phyloP scores from a whole-genome alignment of 257 asterid species.

The Mentha longifolia region DNA sequence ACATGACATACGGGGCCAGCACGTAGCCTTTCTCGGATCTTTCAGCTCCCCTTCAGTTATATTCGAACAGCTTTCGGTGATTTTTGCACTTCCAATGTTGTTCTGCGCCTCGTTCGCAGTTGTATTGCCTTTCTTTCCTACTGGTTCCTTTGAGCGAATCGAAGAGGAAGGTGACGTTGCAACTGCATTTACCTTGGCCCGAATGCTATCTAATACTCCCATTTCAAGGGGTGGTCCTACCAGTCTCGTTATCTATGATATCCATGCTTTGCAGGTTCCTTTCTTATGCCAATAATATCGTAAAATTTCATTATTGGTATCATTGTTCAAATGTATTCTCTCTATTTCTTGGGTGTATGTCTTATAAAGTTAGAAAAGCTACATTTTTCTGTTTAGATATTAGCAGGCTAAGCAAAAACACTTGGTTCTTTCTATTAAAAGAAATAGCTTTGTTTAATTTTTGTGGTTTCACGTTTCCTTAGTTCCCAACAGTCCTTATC shows the following conservation, averaged over 20 bases:
- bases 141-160: constrained; percentile 88
- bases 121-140: constrained; percentile 91
- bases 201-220: constrained; percentile 87
- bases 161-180: constrained; percentile 99
- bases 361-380: neutral
- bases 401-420: neutral
- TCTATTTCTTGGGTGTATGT: neutral
- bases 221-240: constrained; percentile 96
- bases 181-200: constrained; percentile 94
- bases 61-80: constrained; percentile 95
- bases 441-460: neutral
- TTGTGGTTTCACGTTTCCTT: neutral
- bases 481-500: neutral
- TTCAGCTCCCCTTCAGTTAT: constrained; percentile 92
- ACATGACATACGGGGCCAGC: constrained; percentile 86
- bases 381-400: neutral
- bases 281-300: constrained; percentile 21
- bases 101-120: constrained; percentile 83
- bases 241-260: constrained; percentile 83
- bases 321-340: constrained; percentile 12
- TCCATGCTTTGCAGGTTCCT: constrained; percentile 88
- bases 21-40: constrained; percentile 88
- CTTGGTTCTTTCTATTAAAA: neutral
- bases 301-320: neutral
- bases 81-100: constrained; percentile 89